A percentile compares a stretch with the other conserved stretches of the same genome.
These are phyloP conservation scores for Tuber calosporum DNA, from an alignment of 495 filamentous ascomycete species.

Conservation along the genomic window DNA sequence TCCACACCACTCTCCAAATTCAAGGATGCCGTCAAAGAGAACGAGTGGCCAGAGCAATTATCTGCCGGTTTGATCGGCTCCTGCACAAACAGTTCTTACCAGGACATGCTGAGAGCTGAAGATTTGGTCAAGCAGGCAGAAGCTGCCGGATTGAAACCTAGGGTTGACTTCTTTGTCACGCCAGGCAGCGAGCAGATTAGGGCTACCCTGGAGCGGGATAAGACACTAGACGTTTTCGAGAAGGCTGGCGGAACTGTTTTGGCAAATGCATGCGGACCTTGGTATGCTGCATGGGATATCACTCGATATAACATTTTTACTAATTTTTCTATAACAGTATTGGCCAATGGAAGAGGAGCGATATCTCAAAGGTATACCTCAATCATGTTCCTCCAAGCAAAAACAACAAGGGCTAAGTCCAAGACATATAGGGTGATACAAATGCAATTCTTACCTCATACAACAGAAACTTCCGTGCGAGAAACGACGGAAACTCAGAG, in stretches of 20 bases:
- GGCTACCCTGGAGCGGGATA: constrained; percentile 79
- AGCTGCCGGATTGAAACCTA: constrained; percentile 78
- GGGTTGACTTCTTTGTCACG: constrained; percentile 87
- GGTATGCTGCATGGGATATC: constrained; percentile 42
- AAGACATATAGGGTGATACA: constrained; percentile 60
- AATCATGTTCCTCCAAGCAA: neutral
- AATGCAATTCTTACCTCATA: constrained; percentile 97
- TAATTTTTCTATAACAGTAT: constrained; percentile 47
- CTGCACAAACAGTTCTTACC: constrained; percentile 97
- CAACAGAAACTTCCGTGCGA: constrained; percentile 95
- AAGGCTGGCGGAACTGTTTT: constrained; percentile 80
- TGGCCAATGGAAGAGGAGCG: constrained; percentile 91
- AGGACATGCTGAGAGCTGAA: constrained; percentile 95
- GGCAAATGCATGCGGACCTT: constrained; percentile 92
- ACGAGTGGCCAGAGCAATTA: constrained; percentile 84
- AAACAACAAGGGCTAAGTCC: constrained; percentile 46
- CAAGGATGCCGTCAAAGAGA: constrained; percentile 67
- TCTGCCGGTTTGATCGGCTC: constrained; percentile 91
- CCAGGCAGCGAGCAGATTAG: constrained; percentile 95
- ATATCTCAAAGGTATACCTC: constrained; percentile 43
- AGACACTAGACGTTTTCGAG: constrained; percentile 77
- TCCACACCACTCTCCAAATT: constrained; percentile 87
- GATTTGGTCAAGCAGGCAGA: constrained; percentile 82
- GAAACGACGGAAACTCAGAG: constrained; percentile 89
- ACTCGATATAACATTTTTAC: constrained; percentile 19